phyloP scores from a whole-genome alignment of 495 filamentous ascomycete species.

The Lasiosphaeria hispida region DNA sequence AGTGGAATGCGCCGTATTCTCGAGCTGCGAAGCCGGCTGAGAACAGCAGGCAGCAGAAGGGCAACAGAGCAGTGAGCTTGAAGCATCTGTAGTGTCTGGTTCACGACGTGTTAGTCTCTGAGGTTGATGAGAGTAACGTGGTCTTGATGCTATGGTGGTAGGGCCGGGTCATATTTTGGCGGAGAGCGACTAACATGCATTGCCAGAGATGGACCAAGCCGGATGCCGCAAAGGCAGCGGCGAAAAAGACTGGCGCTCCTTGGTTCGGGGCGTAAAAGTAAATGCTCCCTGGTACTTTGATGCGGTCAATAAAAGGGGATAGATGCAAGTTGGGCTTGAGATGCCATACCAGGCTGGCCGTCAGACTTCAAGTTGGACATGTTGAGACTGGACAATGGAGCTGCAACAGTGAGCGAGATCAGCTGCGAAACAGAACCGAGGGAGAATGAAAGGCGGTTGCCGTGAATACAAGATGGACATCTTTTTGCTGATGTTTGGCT shows the following conservation, averaged over 20 bases:
- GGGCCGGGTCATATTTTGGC: too few relatives aligned
- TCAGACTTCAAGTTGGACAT: not conserved
- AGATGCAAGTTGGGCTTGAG: not conserved
- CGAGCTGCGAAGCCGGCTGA: slow-evolving; percentile 31
- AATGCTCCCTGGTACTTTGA: slow-evolving; percentile 29
- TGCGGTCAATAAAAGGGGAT: not conserved
- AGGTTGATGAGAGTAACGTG: not conserved
- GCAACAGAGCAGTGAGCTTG: slow-evolving; percentile 27
- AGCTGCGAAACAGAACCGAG: too few relatives aligned
- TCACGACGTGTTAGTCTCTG: not conserved
- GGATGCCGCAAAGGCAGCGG: slow-evolving; percentile 23
- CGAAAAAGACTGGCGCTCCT: slow-evolving; percentile 30
- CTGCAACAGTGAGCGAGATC: too few relatives aligned
- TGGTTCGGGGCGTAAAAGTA: slow-evolving; percentile 36
- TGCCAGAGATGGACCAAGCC: slow-evolving; percentile 32
- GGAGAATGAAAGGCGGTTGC: too few relatives aligned
- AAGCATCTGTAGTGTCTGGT: slow-evolving; percentile 29
- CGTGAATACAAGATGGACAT: too few relatives aligned
- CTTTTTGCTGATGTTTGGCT: too few relatives aligned
- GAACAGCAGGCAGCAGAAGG: slow-evolving; percentile 29
- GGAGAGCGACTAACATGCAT: slow-evolving; percentile 31
- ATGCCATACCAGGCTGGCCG: slow-evolving; percentile 27
- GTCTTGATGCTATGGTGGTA: not conserved
- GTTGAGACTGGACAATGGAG: too few relatives aligned
- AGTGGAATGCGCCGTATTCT: slow-evolving; percentile 26